These are phyloP conservation scores for Mycena alexandri DNA, from an alignment of 768 basidiomycete species.

Conservation along the genomic window DNA sequence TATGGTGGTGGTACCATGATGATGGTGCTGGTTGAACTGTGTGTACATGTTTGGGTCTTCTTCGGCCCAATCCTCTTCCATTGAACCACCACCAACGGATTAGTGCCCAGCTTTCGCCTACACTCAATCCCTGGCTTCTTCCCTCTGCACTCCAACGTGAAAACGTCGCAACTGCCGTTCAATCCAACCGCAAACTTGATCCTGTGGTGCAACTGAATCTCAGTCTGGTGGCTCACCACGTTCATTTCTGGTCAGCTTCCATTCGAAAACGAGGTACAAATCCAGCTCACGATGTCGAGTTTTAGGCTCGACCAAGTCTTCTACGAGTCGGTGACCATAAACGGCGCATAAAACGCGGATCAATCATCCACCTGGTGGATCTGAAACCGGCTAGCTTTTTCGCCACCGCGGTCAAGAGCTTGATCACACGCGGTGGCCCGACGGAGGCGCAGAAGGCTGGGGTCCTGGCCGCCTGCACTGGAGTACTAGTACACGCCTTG, in stretches of 20 bases:
- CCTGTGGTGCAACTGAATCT: slow-evolving; percentile 8
- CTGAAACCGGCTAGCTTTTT: slow-evolving; percentile 17
- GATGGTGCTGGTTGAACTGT: too few species aligned
- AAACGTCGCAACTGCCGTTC: slow-evolving; percentile 6
- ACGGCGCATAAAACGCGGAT: not conserved
- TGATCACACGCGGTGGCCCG: not conserved
- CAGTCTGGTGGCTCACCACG: slow-evolving; percentile 13
- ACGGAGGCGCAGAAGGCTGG: not conserved
- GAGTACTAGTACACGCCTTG: not conserved
- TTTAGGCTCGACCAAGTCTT: slow-evolving; percentile 3
- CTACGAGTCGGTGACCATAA: slow-evolving; percentile 8
- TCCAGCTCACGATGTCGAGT: too few species aligned
- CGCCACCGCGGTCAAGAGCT: not conserved
- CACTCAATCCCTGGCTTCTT: too few species aligned
- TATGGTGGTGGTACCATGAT: too few species aligned
- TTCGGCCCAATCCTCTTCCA: too few species aligned
- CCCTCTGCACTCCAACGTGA: slow-evolving; percentile 15
- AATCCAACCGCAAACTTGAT: slow-evolving; percentile 1
- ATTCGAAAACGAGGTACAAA: too few species aligned
- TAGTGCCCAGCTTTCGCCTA: too few species aligned
- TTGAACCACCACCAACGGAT: too few species aligned
- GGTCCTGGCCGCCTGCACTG: slow-evolving; percentile 11
- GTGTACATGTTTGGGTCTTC: too few species aligned
- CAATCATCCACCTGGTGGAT: not conserved
- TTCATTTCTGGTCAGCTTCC: slow-evolving; percentile 14